Evolutionary conservation across 768 basidiomycete species (phyloP).

Genomic region (Cantharellus anzutake): DNA sequence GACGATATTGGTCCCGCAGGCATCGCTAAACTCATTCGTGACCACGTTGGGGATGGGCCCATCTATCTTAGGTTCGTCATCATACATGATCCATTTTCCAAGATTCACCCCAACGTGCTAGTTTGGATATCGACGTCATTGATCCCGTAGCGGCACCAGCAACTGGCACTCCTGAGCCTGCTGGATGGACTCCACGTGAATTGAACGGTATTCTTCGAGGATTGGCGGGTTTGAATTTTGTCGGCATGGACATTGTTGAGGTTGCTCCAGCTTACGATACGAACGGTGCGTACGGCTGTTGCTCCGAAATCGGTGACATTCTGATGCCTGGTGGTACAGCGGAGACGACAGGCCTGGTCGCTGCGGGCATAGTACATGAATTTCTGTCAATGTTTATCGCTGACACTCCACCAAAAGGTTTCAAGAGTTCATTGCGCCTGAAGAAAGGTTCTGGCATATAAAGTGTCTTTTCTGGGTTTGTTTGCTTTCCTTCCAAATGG

Average conservation of each 20-base stretch:
- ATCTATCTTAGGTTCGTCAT: constrained; percentile 41
- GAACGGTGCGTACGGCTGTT: constrained; percentile 24
- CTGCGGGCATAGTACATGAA: constrained; percentile 50
- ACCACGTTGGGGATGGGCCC: constrained; percentile 51
- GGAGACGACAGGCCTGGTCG: constrained; percentile 48
- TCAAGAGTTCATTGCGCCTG: not conserved
- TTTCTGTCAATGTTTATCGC: constrained; percentile 33
- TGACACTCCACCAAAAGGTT: not conserved
- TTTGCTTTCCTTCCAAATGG: too few relatives aligned
- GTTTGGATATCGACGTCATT: constrained; percentile 68
- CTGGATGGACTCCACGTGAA: constrained; percentile 72
- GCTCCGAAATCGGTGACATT: not conserved
- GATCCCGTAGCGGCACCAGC: constrained; percentile 60
- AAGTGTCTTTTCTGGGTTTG: too few relatives aligned
- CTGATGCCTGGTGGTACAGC: constrained; percentile 19
- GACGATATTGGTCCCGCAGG: constrained; percentile 57
- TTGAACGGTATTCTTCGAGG: constrained; percentile 66
- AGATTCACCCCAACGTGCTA: constrained; percentile 12
- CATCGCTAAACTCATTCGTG: constrained; percentile 50
- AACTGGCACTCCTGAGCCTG: constrained; percentile 74
- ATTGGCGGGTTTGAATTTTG: constrained; percentile 57
- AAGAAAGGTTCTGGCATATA: too few relatives aligned
- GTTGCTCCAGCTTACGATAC: constrained; percentile 55
- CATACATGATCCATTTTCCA: too few relatives aligned
- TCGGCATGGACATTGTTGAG: constrained; percentile 58